Evolutionary conservation across 2,329 filamentous ascomycete species (phyloP).

Genomic region (Epichloe aotearoae): DNA sequence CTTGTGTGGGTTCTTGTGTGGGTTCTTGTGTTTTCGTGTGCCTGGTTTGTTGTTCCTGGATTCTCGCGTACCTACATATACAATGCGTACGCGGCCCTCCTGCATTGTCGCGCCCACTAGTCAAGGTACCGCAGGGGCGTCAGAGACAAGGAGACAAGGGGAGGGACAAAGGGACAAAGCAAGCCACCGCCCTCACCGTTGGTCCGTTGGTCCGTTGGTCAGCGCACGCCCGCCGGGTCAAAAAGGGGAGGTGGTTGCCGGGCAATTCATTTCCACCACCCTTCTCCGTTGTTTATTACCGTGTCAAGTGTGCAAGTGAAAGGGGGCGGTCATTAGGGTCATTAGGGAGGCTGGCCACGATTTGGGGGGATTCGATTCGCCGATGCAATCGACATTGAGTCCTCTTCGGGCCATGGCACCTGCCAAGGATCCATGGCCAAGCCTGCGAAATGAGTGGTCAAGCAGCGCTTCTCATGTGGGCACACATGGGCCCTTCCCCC

Average conservation of each 20-base stretch:
- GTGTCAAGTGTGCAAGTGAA: background rate
- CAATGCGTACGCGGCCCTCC: constrained; percentile 5
- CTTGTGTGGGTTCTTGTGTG: background rate
- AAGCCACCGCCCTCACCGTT: constrained; percentile 14
- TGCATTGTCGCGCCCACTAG: background rate
- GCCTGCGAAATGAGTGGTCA: background rate
- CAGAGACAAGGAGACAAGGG: background rate
- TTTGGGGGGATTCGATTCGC: background rate
- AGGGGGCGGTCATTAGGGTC: background rate
- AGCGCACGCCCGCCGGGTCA: background rate
- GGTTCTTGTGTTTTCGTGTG: background rate
- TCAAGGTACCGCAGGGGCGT: constrained; percentile 7
- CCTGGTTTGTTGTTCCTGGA: background rate
- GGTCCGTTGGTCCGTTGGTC: constrained; percentile 13
- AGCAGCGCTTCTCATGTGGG: background rate
- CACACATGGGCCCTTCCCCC: too few relatives aligned
- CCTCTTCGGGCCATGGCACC: too few relatives aligned
- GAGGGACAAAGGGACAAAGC: constrained; percentile 1
- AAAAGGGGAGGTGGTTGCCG: constrained; percentile 9
- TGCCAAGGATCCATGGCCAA: background rate
- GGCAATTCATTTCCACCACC: constrained; percentile 10
- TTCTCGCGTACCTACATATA: background rate
- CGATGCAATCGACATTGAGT: background rate
- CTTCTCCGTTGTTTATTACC: background rate
- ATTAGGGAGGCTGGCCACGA: background rate